phyloP scores from a whole-genome alignment of 2,329 filamentous ascomycete genomes.

The Trichoderma sp. region DNA sequence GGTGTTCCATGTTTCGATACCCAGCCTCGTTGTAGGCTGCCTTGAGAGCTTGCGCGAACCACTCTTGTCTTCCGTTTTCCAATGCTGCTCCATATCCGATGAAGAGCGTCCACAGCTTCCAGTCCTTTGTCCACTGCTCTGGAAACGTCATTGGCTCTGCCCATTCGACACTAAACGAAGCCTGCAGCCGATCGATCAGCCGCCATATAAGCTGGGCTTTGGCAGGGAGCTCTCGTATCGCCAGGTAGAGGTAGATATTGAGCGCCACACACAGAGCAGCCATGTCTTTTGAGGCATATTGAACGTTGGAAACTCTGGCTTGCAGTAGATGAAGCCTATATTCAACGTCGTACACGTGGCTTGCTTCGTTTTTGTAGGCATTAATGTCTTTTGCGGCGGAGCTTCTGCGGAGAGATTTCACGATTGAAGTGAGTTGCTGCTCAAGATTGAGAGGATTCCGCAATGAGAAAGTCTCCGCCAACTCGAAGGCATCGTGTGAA shows the following conservation, averaged over 20 bases:
- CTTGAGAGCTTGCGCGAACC: background rate
- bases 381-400: conserved; percentile 5
- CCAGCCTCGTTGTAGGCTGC: background rate
- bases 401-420: conserved; percentile 7
- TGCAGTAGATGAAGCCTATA: conserved; percentile 16
- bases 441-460: background rate
- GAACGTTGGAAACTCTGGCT: background rate
- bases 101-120: conserved; percentile 17
- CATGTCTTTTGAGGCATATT: background rate
- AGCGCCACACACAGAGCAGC: background rate
- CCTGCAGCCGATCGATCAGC: conserved; percentile 3
- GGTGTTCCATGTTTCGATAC: background rate
- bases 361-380: conserved; percentile 6
- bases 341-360: conserved; percentile 11
- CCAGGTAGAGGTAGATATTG: conserved; percentile 21
- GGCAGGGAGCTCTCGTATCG: conserved; percentile 12
- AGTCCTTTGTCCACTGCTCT: background rate
- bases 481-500: background rate
- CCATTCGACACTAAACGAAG: background rate
- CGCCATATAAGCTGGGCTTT: conserved; percentile 3
- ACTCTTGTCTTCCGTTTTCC: background rate
- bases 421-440: background rate
- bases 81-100: conserved; percentile 8
- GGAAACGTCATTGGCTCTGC: background rate
- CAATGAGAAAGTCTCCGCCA: background rate